Evolutionary conservation across 1,139 yeast species (phyloP), one percentile per base, ranked within the genome.

Genomic region (Meyerozyma smithsonii): DNA sequence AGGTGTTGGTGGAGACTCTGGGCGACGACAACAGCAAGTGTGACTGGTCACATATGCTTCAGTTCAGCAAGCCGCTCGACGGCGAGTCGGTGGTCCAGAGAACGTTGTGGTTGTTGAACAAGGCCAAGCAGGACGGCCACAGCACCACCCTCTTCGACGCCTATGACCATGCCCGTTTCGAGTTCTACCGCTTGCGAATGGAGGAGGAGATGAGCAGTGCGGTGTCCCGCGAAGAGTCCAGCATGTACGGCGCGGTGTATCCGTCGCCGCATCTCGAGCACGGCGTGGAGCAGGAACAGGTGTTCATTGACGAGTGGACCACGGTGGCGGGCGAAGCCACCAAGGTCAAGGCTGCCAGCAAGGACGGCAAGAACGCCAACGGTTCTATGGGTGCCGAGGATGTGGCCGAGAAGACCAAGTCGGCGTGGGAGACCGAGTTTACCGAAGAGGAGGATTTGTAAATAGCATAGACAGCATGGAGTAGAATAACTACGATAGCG

Each of bases 61-160:
- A 92, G 57, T 61, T 80, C 35, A 66, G 73, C 39, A 83, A 83
- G 55, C 84, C 83, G 19, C 71, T 92, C 37, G 96, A 88, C 55
- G 97, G 97, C 43, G 98, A 92, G 62, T 59, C 85, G 40, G 98
- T 92, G 14, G 96, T 92, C 7, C 97, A 90, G 64, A 79, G 97
- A 64, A 82, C 97, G 1, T 50, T 90, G 42, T 86, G 81, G 70
- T 62, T 92, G 38, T 62, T 84, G 51, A 66, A 74, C 34, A 60
- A 67, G 19, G 55, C 69, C 32, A 56, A 64, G 46, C 37, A 43
- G 42, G 46, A 46, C 30, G 54, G 43, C 28, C 44, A 61, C 10
- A 58, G 61, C 15, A 63, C 69, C 42, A 64, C 72, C 25, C 66
- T 82, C 51, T 58, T 71, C 21, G 79, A 79, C 23, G 95, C 96